Percentiles rank a stretch among this genome's conserved stretches.
These are phyloP conservation scores for Neopestalotiopsis sp. DNA, from an alignment of 2,329 filamentous ascomycete species.

Conservation along the genomic window DNA sequence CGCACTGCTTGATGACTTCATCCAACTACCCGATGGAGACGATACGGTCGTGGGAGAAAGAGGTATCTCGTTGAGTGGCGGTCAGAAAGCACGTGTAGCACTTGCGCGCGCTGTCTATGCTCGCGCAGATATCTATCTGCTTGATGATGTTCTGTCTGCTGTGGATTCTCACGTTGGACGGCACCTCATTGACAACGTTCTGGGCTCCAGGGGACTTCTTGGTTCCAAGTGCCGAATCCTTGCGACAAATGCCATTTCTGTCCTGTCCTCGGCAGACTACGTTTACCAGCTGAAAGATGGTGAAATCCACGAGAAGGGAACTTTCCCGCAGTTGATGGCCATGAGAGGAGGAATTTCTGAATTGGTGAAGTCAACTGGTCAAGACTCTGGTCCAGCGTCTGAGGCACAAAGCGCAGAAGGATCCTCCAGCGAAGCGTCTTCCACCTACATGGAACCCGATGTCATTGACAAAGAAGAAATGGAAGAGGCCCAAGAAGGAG, in stretches of 20 bases:
- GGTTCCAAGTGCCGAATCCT: conserved; percentile 87
- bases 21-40: conserved; percentile 91
- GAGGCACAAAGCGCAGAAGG: conserved; percentile 49
- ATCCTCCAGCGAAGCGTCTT: conserved; percentile 59
- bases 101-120: conserved; percentile 95
- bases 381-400: conserved; percentile 53
- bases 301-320: conserved; percentile 84
- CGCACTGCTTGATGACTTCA: conserved; percentile 88
- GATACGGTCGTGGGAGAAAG: conserved; percentile 96
- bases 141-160: conserved; percentile 93
- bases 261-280: conserved; percentile 87
- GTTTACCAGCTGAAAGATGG: conserved; percentile 86
- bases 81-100: conserved; percentile 92
- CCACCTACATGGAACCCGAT: conserved; percentile 59
- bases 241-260: conserved; percentile 93
- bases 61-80: conserved; percentile 93
- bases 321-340: conserved; percentile 87
- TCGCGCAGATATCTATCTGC: conserved; percentile 91
- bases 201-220: conserved; percentile 84
- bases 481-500: conserved; percentile 78
- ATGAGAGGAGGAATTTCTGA: conserved; percentile 92
- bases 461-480: conserved; percentile 68
- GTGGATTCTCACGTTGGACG: conserved; percentile 98
- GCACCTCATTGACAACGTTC: conserved; percentile 92
- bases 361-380: conserved; percentile 78